Evolutionary conservation across 1,284 basidiomycete genomes (phyloP), one percentile per base, ranked within the genome.

Genomic region (Moesziomyces antarcticus): DNA sequence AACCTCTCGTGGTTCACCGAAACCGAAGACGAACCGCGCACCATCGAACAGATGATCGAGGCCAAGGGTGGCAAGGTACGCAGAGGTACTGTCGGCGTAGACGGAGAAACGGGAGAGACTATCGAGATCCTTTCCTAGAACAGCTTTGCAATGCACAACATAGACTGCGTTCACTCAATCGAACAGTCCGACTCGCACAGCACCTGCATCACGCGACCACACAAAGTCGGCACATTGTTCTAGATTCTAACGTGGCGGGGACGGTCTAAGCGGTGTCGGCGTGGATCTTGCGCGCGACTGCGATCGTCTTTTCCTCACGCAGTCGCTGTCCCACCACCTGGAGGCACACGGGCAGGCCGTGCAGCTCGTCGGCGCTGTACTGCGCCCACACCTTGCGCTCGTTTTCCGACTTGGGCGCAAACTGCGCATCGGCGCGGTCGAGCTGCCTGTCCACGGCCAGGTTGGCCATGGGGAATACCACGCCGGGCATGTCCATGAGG

Each of bases 1-100:
- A 79, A 84, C 45, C 69, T 84, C 21, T 73, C 68, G 16, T 84
- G 82, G 82, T 84, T 84, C 49, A 80, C 73, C 18, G 66, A 83
- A 35, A 58, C 50, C 3, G 45, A 69, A n/a, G 54, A 64, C 25
- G 79, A 84, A 47, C 78, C 82, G 1, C 68, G 71, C 33, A 84
- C 79, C 10, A 72, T 84, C 30, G 82, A 84, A 48, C 74, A 83
- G 56, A 82, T 84, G 54, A 77, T 84, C 14, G 61, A 56, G 30
- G 80, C 75, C 2, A 75, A 83, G 11, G 81, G 81, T 21, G 81
- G 80, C 1, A 70, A 60, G 18, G 77, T 84, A 5, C 69, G 57
- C 25, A 59, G 67, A 14, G 82, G 82, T 4, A 73, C 64, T 3
- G 65, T 77, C 21, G 65, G 64, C 5, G 63, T 55, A 13, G 79